phyloP scores from a whole-genome alignment of 83 land plant species.

The Picea abies region DNA sequence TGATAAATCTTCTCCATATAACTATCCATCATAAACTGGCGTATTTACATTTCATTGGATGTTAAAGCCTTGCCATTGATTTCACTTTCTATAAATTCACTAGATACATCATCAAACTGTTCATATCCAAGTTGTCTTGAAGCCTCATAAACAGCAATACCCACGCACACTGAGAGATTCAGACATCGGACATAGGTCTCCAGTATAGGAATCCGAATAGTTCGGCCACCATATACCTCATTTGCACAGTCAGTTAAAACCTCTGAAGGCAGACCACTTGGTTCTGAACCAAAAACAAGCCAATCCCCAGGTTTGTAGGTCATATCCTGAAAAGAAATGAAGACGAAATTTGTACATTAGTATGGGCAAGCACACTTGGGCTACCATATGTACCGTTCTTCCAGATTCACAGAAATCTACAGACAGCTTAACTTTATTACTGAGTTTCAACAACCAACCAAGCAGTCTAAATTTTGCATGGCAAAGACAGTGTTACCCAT shows the following conservation, averaged over 20 bases:
- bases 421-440: too few relatives aligned
- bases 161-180: slow-evolving; percentile 96
- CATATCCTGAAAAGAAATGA: slow-evolving; percentile 65
- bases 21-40: too few relatives aligned
- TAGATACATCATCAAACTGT: slow-evolving; percentile 31
- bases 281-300: slow-evolving; percentile 95
- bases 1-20: too few relatives aligned
- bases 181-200: slow-evolving; percentile 91
- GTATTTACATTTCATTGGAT: too few relatives aligned
- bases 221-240: slow-evolving; percentile 74
- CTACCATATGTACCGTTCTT: not conserved
- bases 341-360: not conserved
- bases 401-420: not conserved
- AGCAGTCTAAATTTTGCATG: too few relatives aligned
- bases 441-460: too few relatives aligned
- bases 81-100: not conserved
- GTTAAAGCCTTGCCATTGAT: too few relatives aligned
- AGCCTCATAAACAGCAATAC: slow-evolving; percentile 95
- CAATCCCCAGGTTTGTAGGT: slow-evolving; percentile 86
- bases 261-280: slow-evolving; percentile 76
- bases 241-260: slow-evolving; percentile 61
- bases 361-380: not conserved
- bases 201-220: slow-evolving; percentile 85
- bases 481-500: too few relatives aligned
- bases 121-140: slow-evolving; percentile 83